Percentiles rank a stretch among this genome's conserved stretches.
Evolutionary conservation across 2,329 filamentous ascomycete genomes (phyloP).

Genomic region (Clonostachys solani): DNA sequence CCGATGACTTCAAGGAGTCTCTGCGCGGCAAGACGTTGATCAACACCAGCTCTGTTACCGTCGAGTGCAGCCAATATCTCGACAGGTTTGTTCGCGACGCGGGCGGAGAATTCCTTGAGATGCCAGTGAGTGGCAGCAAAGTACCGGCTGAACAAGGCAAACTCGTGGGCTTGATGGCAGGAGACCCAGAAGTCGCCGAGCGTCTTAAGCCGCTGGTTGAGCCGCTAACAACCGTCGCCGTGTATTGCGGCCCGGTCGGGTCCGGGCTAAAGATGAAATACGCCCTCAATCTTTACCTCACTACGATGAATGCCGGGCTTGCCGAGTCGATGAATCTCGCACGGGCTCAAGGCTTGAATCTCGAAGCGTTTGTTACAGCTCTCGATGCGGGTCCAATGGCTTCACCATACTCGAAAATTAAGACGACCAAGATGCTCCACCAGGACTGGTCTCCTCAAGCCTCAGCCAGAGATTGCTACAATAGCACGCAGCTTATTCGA

Average conservation of each 20-base stretch:
- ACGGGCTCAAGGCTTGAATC: slow-evolving; percentile 19
- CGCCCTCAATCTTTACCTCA: slow-evolving; percentile 20
- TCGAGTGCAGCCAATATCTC: slow-evolving; percentile 13
- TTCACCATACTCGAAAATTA: slow-evolving; percentile 19
- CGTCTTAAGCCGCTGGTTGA: slow-evolving; percentile 12
- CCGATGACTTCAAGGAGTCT: slow-evolving; percentile 12
- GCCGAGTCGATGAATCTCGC: slow-evolving; percentile 25
- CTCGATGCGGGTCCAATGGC: slow-evolving; percentile 21
- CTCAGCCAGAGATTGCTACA: slow-evolving; percentile 20
- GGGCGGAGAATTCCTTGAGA: slow-evolving; percentile 22
- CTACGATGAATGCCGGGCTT: slow-evolving; percentile 20
- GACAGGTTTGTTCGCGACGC: slow-evolving; percentile 11
- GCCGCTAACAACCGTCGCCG: slow-evolving; percentile 17
- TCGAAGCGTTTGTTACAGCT: slow-evolving; percentile 17
- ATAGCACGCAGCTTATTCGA: slow-evolving; percentile 18
- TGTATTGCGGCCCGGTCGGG: slow-evolving; percentile 25
- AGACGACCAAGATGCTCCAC: slow-evolving; percentile 18
- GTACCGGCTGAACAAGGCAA: slow-evolving; percentile 21
- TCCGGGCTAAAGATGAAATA: slow-evolving; percentile 22
- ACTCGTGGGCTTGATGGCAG: slow-evolving; percentile 26
- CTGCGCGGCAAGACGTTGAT: slow-evolving; percentile 21
- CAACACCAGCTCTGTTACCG: slow-evolving; percentile 21
- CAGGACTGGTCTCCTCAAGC: slow-evolving; percentile 22
- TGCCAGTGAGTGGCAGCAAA: slow-evolving; percentile 27
- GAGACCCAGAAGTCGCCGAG: slow-evolving; percentile 14